Conservation (phyloP, 352 stramenopile genomes). For the Albugo laibachii region DNA sequence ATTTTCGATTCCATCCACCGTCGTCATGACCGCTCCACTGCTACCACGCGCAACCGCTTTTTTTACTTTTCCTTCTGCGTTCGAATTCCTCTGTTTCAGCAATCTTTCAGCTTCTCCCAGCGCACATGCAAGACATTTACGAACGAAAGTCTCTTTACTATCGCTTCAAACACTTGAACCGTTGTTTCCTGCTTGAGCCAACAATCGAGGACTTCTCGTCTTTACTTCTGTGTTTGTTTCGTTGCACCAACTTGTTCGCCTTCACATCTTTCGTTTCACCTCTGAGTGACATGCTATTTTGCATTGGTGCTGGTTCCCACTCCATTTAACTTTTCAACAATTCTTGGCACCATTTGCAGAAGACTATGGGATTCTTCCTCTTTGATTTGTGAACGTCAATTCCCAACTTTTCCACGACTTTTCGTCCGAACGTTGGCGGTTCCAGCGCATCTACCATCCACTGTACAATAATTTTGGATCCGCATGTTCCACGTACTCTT, state of each 20-base stretch:
- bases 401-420: neutral
- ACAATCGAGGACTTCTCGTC: no score
- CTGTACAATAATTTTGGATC: neutral
- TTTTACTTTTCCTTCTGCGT: neutral
- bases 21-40: neutral
- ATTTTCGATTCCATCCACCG: neutral
- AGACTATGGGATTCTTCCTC: neutral
- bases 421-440: no score
- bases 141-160: neutral
- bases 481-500: neutral
- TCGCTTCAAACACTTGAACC: neutral
- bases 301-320: neutral
- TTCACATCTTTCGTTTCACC: no score
- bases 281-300: no score
- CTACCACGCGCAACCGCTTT: neutral
- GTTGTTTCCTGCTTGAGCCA: neutral
- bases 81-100: neutral
- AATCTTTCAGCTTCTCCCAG: neutral
- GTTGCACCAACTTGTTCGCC: no score
- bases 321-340: no score
- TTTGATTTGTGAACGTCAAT: neutral
- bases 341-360: neutral
- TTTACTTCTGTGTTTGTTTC: no score
- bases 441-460: no score
- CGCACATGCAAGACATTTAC: no score